Conservation (phyloP, 768 basidiomycete genomes). For the Lactifluus piperatus region DNA sequence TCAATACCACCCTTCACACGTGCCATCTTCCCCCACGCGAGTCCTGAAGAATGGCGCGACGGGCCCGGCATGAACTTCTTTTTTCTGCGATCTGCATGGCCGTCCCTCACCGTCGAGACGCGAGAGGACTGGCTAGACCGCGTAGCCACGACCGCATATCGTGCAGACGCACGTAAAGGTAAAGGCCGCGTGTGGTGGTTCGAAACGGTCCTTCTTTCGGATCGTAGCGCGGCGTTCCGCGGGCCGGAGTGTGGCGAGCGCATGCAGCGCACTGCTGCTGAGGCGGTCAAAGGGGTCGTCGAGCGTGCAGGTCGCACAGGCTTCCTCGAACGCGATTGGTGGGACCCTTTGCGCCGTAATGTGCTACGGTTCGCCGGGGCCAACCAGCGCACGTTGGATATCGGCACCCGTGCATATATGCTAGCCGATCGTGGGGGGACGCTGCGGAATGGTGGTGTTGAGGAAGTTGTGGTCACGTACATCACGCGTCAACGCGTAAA, state of each 20-base stretch:
- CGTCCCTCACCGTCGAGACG: constrained; percentile 58
- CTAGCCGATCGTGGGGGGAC: constrained; percentile 6
- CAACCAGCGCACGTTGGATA: constrained; percentile 27
- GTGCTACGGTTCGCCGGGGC: constrained; percentile 63
- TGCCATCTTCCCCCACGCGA: constrained; percentile 59
- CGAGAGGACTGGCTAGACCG: constrained; percentile 68
- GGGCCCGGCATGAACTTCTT: constrained; percentile 67
- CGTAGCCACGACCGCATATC: constrained; percentile 23
- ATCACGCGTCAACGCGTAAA: constrained; percentile 57
- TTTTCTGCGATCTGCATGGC: constrained; percentile 67
- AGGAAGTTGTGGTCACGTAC: constrained; percentile 60
- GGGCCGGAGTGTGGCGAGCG: constrained; percentile 52
- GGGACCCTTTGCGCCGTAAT: constrained; percentile 61
- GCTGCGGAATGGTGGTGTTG: constrained; percentile 10
- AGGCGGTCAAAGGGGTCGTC: constrained; percentile 36
- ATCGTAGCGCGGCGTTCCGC: constrained; percentile 70
- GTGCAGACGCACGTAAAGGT: constrained; percentile 12
- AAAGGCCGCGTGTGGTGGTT: constrained; percentile 53
- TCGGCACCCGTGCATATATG: constrained; percentile 20
- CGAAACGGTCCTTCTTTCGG: constrained; percentile 57
- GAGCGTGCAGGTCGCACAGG: constrained; percentile 37
- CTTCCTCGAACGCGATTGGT: constrained; percentile 49
- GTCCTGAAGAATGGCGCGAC: constrained; percentile 64
- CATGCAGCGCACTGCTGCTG: constrained; percentile 65
- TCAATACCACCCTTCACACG: constrained; percentile 38